Evolutionary conservation across 352 stramenopile genomes (phyloP).

Genomic region (Phytophthora niederhauseri): DNA sequence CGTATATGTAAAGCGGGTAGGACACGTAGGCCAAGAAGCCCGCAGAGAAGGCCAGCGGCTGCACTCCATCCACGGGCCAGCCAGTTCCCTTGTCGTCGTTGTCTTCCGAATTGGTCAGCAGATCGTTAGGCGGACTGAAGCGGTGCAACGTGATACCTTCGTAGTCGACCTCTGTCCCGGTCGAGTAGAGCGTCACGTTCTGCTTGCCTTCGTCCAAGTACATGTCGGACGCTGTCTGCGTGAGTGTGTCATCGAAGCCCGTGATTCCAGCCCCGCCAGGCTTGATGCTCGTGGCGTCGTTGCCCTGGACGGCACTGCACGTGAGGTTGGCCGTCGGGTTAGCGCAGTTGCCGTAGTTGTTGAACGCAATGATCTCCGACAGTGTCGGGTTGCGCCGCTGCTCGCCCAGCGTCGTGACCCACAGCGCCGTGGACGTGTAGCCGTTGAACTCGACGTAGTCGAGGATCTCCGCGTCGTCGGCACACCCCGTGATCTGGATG

Average conservation of each 20-base stretch:
- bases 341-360: conserved; percentile 58
- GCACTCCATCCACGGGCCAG: conserved; percentile 70
- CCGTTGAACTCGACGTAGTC: conserved; percentile 72
- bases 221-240: conserved; percentile 31
- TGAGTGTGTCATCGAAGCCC: conserved; percentile 43
- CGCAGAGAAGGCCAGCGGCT: conserved; percentile 58
- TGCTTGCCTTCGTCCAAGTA: conserved; percentile 54
- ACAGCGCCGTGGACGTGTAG: conserved; percentile 44
- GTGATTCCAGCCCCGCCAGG: conserved; percentile 46
- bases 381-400: conserved; percentile 63
- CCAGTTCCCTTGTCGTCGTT: conserved; percentile 53
- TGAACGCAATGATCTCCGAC: conserved; percentile 56
- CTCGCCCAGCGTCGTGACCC: conserved; percentile 56
- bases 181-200: conserved; percentile 55
- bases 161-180: conserved; percentile 43
- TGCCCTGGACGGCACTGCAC: conserved; percentile 48
- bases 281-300: conserved; percentile 45
- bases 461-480: conserved; percentile 54
- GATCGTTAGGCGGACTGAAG: conserved; percentile 45
- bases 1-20: conserved; percentile 68
- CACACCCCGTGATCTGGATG: conserved; percentile 65
- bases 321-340: conserved; percentile 56
- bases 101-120: conserved; percentile 35
- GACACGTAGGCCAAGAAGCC: conserved; percentile 76
- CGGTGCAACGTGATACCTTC: conserved; percentile 50